A percentile compares a stretch with the other conserved stretches of the same genome.
Evolutionary conservation across 305 asterid species (phyloP).

Genomic region (Vinca major): DNA sequence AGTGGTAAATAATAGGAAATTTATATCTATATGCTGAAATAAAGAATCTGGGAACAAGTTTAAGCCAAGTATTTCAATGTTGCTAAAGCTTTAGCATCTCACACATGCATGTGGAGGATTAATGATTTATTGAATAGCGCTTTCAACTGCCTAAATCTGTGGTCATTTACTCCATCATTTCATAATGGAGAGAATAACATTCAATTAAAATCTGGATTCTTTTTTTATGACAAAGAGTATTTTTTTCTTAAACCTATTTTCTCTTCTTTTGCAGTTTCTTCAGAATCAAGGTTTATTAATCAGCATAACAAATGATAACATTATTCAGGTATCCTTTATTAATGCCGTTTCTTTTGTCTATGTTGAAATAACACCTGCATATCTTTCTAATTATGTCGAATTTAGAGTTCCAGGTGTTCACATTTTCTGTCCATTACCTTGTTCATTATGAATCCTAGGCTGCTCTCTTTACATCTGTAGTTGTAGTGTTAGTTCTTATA

Average conservation of each 20-base stretch:
- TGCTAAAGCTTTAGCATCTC: neutral
- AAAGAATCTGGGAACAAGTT: too few species aligned
- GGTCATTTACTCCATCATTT: neutral
- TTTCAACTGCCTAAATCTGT: neutral
- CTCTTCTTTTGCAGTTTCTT: constrained; percentile 54
- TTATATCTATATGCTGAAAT: neutral
- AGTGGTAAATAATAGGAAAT: neutral
- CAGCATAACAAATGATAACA: constrained; percentile 69
- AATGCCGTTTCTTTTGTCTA: neutral
- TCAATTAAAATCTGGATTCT: neutral
- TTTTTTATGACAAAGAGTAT: neutral
- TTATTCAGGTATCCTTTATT: constrained; percentile 52
- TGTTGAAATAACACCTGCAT: neutral
- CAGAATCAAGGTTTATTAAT: constrained; percentile 73
- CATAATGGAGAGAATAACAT: neutral
- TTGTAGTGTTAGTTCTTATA: neutral
- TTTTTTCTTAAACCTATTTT: constrained; percentile 7
- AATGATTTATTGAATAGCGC: neutral
- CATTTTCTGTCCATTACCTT: neutral
- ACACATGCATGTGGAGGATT: too few species aligned
- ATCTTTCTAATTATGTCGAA: neutral
- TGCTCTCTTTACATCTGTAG: neutral
- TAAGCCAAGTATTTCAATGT: neutral
- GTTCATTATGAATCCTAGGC: neutral
- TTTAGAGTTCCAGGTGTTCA: neutral